Base-by-base conservation (phyloP, 306 rosid genomes). In the Echinosophora koreensis region DNA sequence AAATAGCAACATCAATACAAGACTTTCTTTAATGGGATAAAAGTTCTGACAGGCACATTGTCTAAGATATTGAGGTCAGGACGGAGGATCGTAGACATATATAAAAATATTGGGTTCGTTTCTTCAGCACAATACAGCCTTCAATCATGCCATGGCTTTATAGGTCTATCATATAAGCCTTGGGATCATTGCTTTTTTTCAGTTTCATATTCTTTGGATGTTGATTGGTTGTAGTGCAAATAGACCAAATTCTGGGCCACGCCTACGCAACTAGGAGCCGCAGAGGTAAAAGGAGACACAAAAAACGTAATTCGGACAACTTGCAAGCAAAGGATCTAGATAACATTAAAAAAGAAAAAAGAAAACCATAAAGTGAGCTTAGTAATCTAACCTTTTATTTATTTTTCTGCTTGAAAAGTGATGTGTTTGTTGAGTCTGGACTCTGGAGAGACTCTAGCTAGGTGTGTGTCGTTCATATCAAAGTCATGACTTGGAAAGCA, bases 231-330 rank as follows among this genome's bases (percentile, higher is more conserved):
- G 15, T 49, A 74, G 75, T 69, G 86, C 59, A 63, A 74, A 74
- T 44, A 58, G 18, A 79, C 84, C 87, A 79, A 79, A 79, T 63
- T 46, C 4, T 68, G 76, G 74, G 18, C 76, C 86, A 50, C 54
- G 15, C 46, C 58, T 44, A 41, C 15, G 37, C 30, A 66, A 22
- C 62, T 35, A 62, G 35, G 65, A 74, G 59, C 47, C 8, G 4
- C 44, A 10, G 27, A 61, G 15, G 47, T 15, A 11, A 15, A 17
- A 17, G 50, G 61, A 46, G 35, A 55, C 18, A 30, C 5, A 37
- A 37, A 42, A 38, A 30, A 27, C 16, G 3, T 11, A 34, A 38
- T 55, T 71, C 9, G 7, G 51, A 22, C 35, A 46, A 17, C 3
- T 54, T 9, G 50, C 52, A 17, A 64, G 54, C 69, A 72, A 64